Evolutionary conservation across 345 rosid species (phyloP).

Genomic region (Lagerstroemia speciosa): DNA sequence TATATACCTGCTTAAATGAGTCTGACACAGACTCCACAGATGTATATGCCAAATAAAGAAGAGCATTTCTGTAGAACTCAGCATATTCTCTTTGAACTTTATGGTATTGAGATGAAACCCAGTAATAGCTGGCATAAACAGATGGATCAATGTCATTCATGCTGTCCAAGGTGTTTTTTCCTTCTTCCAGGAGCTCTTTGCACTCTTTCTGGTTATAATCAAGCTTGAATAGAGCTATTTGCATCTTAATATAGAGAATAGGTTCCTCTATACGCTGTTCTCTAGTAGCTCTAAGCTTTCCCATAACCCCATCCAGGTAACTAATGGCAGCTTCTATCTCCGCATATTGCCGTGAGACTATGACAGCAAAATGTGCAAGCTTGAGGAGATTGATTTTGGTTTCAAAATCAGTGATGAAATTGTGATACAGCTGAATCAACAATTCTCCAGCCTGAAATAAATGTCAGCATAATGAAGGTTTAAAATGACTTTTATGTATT

Average conservation of each 20-base stretch:
- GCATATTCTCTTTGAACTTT: constrained; percentile 82
- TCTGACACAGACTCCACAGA: constrained; percentile 90
- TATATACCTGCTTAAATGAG: constrained; percentile 88
- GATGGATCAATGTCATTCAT: constrained; percentile 99
- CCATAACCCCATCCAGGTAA: constrained; percentile 81
- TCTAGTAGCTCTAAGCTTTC: constrained; percentile 64
- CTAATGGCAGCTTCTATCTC: constrained; percentile 91
- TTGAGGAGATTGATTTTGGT: constrained; percentile 95
- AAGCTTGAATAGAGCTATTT: constrained; percentile 74
- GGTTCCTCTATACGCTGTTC: constrained; percentile 84
- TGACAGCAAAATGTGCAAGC: constrained; percentile 94
- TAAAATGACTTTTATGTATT: too few relatives aligned
- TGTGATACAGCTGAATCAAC: constrained; percentile 77
- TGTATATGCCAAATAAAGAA: constrained; percentile 94
- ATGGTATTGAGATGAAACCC: constrained; percentile 91
- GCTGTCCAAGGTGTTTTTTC: constrained; percentile 70
- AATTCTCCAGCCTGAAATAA: constrained; percentile 82
- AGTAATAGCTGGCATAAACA: constrained; percentile 75
- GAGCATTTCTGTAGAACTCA: constrained; percentile 85
- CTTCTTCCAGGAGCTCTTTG: constrained; percentile 86
- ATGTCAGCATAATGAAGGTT: too few relatives aligned
- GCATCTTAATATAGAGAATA: constrained; percentile 77
- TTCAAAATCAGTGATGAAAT: constrained; percentile 94
- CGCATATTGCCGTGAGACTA: constrained; percentile 78
- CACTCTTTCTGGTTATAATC: constrained; percentile 86